Percentiles rank a stretch among this genome's conserved stretches.
Evolutionary conservation across 75 land plant species (phyloP).

Genomic region (Chamaecyparis obtusa): DNA sequence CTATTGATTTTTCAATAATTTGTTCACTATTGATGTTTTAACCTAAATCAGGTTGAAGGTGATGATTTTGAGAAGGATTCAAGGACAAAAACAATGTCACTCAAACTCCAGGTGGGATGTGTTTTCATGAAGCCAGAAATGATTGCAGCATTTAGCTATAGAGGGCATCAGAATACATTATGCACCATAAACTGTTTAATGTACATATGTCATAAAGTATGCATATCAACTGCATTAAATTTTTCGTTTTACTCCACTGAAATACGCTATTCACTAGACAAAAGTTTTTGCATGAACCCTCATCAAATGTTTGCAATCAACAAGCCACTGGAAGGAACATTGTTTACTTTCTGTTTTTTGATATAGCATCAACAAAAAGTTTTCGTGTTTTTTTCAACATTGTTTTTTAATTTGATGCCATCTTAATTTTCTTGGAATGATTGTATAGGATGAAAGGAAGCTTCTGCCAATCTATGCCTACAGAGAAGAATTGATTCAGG

Average conservation of each 20-base stretch:
- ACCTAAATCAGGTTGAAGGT: conserved; percentile 40
- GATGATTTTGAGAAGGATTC: conserved; percentile 28
- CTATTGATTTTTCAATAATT: background rate
- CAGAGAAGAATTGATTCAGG: conserved; percentile 74
- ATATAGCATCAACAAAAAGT: background rate
- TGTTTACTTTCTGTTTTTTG: background rate
- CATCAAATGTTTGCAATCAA: background rate
- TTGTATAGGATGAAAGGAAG: conserved; percentile 79
- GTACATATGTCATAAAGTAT: background rate
- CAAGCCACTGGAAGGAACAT: background rate
- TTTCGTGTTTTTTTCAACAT: too few species aligned
- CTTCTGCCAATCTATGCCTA: conserved; percentile 81
- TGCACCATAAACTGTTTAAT: background rate
- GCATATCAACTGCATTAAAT: background rate
- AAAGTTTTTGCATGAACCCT: background rate
- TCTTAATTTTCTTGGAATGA: conserved; percentile 5
- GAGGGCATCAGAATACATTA: background rate
- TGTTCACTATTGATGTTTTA: background rate
- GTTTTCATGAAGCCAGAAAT: background rate
- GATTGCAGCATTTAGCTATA: background rate
- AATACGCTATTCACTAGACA: background rate
- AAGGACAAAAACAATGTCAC: conserved; percentile 48
- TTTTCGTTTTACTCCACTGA: background rate
- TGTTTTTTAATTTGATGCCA: background rate
- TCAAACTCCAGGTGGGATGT: conserved; percentile 62